Base-by-base conservation (phyloP, 164 flowering plant species). In the Echeveria elegans region DNA sequence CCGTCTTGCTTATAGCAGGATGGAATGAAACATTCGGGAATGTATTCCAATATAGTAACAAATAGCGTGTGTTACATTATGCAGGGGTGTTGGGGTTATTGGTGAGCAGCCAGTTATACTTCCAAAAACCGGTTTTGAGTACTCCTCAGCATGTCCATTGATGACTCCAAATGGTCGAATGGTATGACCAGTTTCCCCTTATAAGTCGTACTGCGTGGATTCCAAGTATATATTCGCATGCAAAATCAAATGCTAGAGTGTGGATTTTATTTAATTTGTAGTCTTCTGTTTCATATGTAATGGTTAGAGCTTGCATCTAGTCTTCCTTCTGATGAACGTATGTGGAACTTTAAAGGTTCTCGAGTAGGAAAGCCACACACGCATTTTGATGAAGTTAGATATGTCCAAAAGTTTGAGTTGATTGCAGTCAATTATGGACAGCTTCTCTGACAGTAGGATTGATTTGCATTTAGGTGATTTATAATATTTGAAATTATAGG, bases 21-120 rank as follows among this genome's bases (percentile, higher is more conserved):
- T 63, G 47, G 30, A 36, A 14, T 16, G 18, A 15, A 11, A 14
- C 41, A 37, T 7, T 18, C 50, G 16, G 28, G 29, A 52, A 0
- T 47, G 11, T 38, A 28, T 23, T 48, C 48, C 2, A 28, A 16
- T 6, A 41, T 5, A 68, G 50, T 15, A 52, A 24, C 30, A 52
- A 58, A 50, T 67, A 45, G n/a, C 50, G 14, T 59, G 9, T 45
- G 29, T 34, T 60, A 68, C n/a, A 69, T 32, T 15, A 66, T 68
- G 52, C 78, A 90, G 96, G 90, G 97, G 98, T 21, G 69, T 82
- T 53, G 98, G 98, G 63, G 98, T 93, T 56, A 87, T 93, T 65
- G 98, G 97, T 69, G 97, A 93, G 81, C 98, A 93, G 70, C 98
- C 98, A 29, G 97, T 90, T 65, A 83, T 90, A 72, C 92, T 87